Conservation (phyloP, 2,329 filamentous ascomycete genomes). For the Blastomyces emzantsi region DNA sequence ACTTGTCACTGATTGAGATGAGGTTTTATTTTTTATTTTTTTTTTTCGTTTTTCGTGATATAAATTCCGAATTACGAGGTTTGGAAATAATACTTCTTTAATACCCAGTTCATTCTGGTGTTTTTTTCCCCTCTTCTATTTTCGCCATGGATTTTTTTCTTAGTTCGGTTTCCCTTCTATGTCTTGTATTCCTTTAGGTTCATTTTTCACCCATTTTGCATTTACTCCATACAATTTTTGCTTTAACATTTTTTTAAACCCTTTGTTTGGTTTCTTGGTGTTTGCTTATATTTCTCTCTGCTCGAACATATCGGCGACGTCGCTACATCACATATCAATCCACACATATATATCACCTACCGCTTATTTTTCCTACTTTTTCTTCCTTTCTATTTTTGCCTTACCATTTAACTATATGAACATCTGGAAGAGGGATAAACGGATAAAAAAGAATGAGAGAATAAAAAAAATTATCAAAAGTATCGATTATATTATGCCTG, state of each 20-base stretch:
- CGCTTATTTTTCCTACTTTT: neutral
- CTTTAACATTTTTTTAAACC: neutral
- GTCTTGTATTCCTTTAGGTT: neutral
- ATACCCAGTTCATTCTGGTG: neutral
- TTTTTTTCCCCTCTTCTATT: neutral
- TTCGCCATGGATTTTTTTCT: neutral
- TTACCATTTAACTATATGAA: neutral
- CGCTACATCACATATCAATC: neutral
- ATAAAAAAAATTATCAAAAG: too few species aligned
- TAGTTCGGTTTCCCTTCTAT: too few species aligned
- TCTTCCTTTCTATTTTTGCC: neutral
- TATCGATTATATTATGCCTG: too few species aligned
- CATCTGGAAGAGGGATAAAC: too few species aligned
- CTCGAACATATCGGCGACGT: neutral
- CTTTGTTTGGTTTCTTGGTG: neutral
- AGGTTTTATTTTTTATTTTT: neutral
- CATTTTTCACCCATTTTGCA: neutral
- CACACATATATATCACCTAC: neutral
- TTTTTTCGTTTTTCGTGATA: neutral
- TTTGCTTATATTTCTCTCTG: neutral
- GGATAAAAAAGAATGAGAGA: too few species aligned
- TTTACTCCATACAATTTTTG: neutral
- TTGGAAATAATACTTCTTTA: neutral
- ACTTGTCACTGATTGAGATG: neutral
- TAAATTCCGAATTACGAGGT: neutral